Conservation (phyloP, 306 rosid species). For the Morella rubra region DNA sequence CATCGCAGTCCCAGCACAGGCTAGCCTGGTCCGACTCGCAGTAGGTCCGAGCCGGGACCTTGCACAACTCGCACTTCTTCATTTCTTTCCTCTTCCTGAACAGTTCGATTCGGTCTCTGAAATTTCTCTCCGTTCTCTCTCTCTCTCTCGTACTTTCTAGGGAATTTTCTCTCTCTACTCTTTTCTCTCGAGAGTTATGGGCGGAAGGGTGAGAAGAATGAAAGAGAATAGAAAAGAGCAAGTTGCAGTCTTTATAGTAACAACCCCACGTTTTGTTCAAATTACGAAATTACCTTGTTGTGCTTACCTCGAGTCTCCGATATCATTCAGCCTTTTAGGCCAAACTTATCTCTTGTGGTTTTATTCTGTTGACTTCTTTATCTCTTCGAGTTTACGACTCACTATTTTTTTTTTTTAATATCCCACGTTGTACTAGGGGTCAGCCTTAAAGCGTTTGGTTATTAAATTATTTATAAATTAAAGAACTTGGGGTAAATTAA, state of each 20-base stretch:
- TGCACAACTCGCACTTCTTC: conserved; percentile 77
- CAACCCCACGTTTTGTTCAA: conserved; percentile 12
- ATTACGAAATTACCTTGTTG: conserved; percentile 31
- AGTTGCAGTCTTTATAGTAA: conserved; percentile 24
- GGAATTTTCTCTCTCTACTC: neutral
- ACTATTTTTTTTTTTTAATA: too few species aligned
- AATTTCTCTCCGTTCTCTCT: neutral
- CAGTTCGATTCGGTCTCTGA: neutral
- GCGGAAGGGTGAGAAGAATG: conserved; percentile 7
- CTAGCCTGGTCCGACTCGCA: conserved; percentile 79
- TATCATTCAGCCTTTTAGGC: too few species aligned
- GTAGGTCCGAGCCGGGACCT: conserved; percentile 53
- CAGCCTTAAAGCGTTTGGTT: too few species aligned
- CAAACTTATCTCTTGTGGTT: too few species aligned
- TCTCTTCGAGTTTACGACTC: too few species aligned
- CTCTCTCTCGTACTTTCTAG: neutral
- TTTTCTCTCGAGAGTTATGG: conserved; percentile 25
- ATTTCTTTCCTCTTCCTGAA: conserved; percentile 1
- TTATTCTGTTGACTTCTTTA: too few species aligned
- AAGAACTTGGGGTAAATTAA: too few species aligned
- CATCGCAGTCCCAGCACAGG: conserved; percentile 81
- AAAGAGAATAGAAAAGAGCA: conserved; percentile 7
- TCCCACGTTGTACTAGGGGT: too few species aligned
- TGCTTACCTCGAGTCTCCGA: too few species aligned
- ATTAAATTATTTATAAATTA: too few species aligned